Base-by-base conservation (phyloP, 768 basidiomycete species). In the Auriscalpium vulgare region DNA sequence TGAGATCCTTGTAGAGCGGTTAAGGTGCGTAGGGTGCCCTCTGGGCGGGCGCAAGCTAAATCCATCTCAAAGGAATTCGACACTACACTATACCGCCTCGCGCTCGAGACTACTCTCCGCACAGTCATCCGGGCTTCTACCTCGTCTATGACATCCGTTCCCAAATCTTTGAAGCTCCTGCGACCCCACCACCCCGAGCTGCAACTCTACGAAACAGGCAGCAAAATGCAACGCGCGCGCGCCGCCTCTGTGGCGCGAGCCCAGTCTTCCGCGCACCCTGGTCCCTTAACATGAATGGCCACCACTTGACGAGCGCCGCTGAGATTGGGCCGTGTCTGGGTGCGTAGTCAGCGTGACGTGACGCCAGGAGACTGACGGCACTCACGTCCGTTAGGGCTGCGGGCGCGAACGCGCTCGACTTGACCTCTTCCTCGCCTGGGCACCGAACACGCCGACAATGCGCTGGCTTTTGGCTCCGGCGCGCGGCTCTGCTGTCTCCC, bases 291-390 rank as follows among this genome's bases (percentile, higher is more conserved):
- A 21, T 21, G 21, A 38, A 14, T 50, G 43, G 37, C 40, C 53
- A 52, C 60, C 49, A 10, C 40, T 17, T n/a, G 37, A 21, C 50
- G 47, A 23, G 38, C 23, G 57, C 3, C 68, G 97, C 92, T 87
- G 88, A 62, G 80, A 95, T 45, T 95, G 97, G 67, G 94, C 94
- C 23, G 95, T 97, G 64, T 97, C 98, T 58, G 80, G 98, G 34
- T 97, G 95, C 40, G 95, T 97, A 7, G 84, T 99, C 47, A 95
- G 95, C 8, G 98, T 99, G 97, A 99, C 97, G 7, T 98, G 98
- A 21, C 21, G 21, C 21, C 21, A 21, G 21, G 21, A 21, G 21
- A 21, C 21, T 21, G 21, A 21, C 21, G 21, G 21, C 21, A 21
- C 21, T 21, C 21, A 21, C 21, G 21, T 21, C 21, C 21, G 21